Evolutionary conservation across 2,329 filamentous ascomycete genomes (phyloP), one percentile per base, ranked within the genome.

Genomic region (Colletotrichum melonis): DNA sequence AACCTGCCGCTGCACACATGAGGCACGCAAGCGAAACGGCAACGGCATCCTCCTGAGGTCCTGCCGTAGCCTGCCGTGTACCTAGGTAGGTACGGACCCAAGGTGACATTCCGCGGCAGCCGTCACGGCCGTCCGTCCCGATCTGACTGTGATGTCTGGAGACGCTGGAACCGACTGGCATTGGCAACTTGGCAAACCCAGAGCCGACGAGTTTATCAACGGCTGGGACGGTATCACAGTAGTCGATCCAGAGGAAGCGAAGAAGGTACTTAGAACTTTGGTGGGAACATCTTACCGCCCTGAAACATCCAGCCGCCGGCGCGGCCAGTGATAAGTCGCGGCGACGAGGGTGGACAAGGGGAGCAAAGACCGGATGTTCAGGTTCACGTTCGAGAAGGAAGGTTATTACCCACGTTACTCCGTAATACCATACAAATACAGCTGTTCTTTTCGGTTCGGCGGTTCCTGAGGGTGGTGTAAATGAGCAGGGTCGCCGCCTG

Each of bases 221-320:
- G 35, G 30, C 38, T 38, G 38, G 35, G 58, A 28, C 59, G 42
- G 59, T 8, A 16, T 19, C 9, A 35, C 24, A 9, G 4, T 7
- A 5, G 38, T 28, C 16, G 22, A 19, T 26, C 26, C 22, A 28
- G 2, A 57, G 12, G 55, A 16, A 57, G 16, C 26, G 26, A 26
- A n/a, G 16, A 30, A 60, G 30, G 32, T 38, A 35, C 32, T 12
- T 35, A 66, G 22, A 71, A 56, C 54, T 56, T 70, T 71, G 71
- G 71, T 73, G 67, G 67, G 67, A 73, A 73, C 60, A 71, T 73
- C 71, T 73, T 73, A 73, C 71, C 60, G 56, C 60, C 71, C 71
- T 73, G 71, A 73, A 73, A 73, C 71, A 66, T 71, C 56, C 55
- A 70, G 70, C 35, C 55, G 70, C 55, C 35, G 28, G 60, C 49